Conservation (phyloP, 805 yeast species). For the Ogataea pilisensis region DNA sequence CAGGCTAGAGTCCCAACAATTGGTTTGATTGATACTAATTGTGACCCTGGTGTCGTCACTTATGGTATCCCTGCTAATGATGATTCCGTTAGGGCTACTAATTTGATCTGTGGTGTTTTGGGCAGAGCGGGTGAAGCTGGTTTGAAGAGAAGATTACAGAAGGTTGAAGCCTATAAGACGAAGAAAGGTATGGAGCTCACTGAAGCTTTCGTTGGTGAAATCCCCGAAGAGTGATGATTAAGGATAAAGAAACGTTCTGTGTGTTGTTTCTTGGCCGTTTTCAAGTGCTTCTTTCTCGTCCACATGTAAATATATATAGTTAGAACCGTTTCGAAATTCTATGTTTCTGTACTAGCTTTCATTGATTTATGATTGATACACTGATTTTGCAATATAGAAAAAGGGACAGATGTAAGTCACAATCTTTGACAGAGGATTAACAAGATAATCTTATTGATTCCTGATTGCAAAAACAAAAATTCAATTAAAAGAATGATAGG, state of each 20-base stretch:
- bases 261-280: not conserved
- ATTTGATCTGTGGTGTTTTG: slow-evolving; percentile 76
- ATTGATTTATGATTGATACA: too few relatives aligned
- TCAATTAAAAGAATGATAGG: not conserved
- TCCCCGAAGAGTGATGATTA: slow-evolving; percentile 1
- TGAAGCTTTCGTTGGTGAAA: slow-evolving; percentile 14
- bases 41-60: slow-evolving; percentile 84
- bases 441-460: too few relatives aligned
- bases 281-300: not conserved
- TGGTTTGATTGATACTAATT: slow-evolving; percentile 90
- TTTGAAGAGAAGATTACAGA: slow-evolving; percentile 48
- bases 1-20: slow-evolving; percentile 84
- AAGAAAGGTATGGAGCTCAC: slow-evolving; percentile 23
- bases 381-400: too few relatives aligned
- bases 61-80: slow-evolving; percentile 97
- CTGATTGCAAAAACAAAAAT: too few relatives aligned
- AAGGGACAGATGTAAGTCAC: too few relatives aligned
- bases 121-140: slow-evolving; percentile 86
- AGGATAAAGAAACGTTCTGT: not conserved
- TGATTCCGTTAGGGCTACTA: slow-evolving; percentile 78
- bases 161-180: slow-evolving; percentile 31
- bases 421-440: too few relatives aligned
- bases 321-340: not conserved
- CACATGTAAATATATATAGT: not conserved
- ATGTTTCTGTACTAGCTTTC: too few relatives aligned